Evolutionary conservation across 2,329 filamentous ascomycete species (phyloP).

Genomic region (Scedosporium boydii): DNA sequence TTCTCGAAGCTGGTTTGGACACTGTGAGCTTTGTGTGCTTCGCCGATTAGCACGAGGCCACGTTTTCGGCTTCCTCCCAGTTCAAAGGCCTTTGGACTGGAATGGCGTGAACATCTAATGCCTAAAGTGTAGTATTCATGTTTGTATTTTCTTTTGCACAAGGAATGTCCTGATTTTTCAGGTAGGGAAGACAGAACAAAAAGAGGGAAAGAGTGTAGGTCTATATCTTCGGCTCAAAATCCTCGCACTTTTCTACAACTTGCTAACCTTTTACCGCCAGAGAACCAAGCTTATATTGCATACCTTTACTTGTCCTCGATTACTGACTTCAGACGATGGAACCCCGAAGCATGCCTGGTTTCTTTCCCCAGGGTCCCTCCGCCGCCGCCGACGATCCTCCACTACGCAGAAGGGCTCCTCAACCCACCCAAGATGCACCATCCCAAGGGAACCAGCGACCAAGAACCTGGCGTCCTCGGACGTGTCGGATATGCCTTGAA

Average conservation of each 20-base stretch:
- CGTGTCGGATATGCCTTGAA: conserved; percentile 86
- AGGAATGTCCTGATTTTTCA: too few relatives aligned
- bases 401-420: not conserved
- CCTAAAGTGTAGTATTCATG: too few relatives aligned
- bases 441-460: not conserved
- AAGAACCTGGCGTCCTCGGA: conserved; percentile 58
- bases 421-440: not conserved
- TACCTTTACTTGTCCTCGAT: not conserved
- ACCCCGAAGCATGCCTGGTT: not conserved
- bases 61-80: too few relatives aligned
- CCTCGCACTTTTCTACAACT: not conserved
- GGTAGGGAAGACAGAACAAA: too few relatives aligned
- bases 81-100: too few relatives aligned
- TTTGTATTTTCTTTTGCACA: too few relatives aligned
- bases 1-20: too few relatives aligned
- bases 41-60: too few relatives aligned
- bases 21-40: too few relatives aligned
- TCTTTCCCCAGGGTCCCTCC: not conserved
- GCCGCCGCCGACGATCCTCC: not conserved
- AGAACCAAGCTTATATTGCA: not conserved
- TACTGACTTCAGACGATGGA: not conserved
- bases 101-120: too few relatives aligned
- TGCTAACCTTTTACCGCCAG: not conserved
- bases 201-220: too few relatives aligned
- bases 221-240: not conserved